Percentiles rank a stretch among this genome's conserved stretches.
Conservation (phyloP, 2,329 filamentous ascomycete genomes). For the Fusarium tuaranense region DNA sequence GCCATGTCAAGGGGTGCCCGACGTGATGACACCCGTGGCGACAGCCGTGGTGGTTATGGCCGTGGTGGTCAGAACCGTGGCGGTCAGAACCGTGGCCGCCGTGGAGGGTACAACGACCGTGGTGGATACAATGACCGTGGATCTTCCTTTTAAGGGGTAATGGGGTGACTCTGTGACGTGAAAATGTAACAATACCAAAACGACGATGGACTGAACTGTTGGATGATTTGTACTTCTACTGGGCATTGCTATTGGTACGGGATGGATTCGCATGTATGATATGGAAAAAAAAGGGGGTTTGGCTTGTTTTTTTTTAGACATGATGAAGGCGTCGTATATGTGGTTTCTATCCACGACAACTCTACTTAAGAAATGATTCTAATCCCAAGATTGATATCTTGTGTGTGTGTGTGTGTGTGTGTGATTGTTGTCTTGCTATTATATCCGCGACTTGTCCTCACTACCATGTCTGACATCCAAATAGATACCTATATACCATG, state of each 20-base stretch:
- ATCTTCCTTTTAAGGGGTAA: slow-evolving; percentile 23
- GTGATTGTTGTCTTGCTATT: neutral
- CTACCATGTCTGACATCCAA: neutral
- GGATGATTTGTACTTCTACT: slow-evolving; percentile 45
- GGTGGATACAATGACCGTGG: neutral
- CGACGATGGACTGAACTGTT: slow-evolving; percentile 27
- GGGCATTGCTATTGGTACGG: slow-evolving; percentile 39
- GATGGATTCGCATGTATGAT: slow-evolving; percentile 36
- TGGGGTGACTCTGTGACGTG: neutral
- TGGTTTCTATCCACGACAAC: slow-evolving; percentile 38
- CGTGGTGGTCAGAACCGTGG: slow-evolving; percentile 13
- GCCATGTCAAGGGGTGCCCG: neutral
- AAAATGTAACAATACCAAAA: slow-evolving; percentile 40
- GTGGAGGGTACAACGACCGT: slow-evolving; percentile 2
- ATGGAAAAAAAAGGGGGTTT: slow-evolving; percentile 35
- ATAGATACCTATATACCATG: neutral
- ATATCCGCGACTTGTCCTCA: neutral
- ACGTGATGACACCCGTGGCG: neutral
- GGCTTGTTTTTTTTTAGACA: slow-evolving; percentile 36
- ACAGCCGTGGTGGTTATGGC: slow-evolving; percentile 33
- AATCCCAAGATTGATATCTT: slow-evolving; percentile 9
- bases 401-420: neutral
- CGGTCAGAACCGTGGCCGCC: slow-evolving; percentile 11
- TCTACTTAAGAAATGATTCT: slow-evolving; percentile 44
- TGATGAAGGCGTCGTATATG: slow-evolving; percentile 38